A percentile compares a stretch with the other conserved stretches of the same genome.
These are phyloP conservation scores for Hanseniaspora hatyaiensis DNA, from an alignment of 805 yeast genomes.

Conservation along the genomic window DNA sequence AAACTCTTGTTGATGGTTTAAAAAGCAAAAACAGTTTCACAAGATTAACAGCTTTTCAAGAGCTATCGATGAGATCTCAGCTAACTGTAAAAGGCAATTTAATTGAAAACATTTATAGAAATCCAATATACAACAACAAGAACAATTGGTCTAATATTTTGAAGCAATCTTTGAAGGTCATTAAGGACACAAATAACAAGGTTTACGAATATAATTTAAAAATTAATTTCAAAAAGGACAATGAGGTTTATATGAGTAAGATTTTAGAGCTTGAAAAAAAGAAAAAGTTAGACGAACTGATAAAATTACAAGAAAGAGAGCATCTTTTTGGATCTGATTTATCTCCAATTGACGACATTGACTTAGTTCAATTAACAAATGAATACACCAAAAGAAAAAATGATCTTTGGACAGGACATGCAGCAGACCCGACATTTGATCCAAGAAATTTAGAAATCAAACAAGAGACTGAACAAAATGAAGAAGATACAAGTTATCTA, in stretches of 20 bases:
- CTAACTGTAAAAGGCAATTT: slow-evolving; percentile 36
- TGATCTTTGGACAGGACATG: not conserved
- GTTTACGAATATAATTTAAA: slow-evolving; percentile 23
- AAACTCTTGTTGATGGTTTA: slow-evolving; percentile 53
- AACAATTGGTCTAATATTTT: slow-evolving; percentile 48
- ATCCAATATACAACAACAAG: slow-evolving; percentile 41
- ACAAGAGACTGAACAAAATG: not conserved
- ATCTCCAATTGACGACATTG: slow-evolving; percentile 14
- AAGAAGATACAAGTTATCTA: not conserved
- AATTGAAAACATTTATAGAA: slow-evolving; percentile 33
- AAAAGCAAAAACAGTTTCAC: slow-evolving; percentile 40
- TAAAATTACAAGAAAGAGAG: slow-evolving; percentile 12
- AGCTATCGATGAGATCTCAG: slow-evolving; percentile 43
- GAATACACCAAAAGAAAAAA: slow-evolving; percentile 3
- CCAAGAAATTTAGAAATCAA: not conserved
- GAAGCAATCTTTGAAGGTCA: slow-evolving; percentile 47
- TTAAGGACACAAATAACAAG: slow-evolving; percentile 38
- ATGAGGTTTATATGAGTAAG: slow-evolving; percentile 9
- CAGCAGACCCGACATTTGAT: no score
- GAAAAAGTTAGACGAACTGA: slow-evolving; percentile 5
- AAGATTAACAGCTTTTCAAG: slow-evolving; percentile 62
- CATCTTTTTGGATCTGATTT: slow-evolving; percentile 9
- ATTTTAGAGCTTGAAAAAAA: slow-evolving; percentile 12
- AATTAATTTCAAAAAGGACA: slow-evolving; percentile 9
- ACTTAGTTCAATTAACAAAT: slow-evolving; percentile 5